Conservation (phyloP, 176 grass and related monocot species). For the Paspalum notatum region DNA sequence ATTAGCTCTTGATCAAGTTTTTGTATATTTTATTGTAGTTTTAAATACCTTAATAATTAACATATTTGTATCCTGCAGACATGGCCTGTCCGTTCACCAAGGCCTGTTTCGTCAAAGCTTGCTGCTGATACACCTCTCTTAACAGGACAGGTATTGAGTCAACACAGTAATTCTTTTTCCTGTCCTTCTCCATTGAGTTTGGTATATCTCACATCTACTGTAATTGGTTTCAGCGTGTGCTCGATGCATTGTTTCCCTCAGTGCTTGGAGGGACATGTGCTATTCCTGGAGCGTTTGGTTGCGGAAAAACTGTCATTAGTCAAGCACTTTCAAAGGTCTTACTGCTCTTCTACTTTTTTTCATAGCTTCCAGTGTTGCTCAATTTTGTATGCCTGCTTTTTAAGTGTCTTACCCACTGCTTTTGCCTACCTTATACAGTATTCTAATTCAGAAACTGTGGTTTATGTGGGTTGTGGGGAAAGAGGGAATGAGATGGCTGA, state of each 20-base stretch:
- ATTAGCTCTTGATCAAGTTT: slow-evolving; percentile 16
- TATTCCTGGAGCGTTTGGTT: slow-evolving; percentile 96
- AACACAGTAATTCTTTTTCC: background rate
- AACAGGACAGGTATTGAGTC: slow-evolving; percentile 74
- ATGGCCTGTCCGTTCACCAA: slow-evolving; percentile 88
- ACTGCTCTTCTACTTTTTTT: slow-evolving; percentile 11
- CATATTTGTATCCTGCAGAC: slow-evolving; percentile 49
- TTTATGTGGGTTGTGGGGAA: slow-evolving; percentile 92
- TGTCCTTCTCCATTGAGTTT: slow-evolving; percentile 8
- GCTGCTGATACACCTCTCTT: slow-evolving; percentile 86
- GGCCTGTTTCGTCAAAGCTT: slow-evolving; percentile 82
- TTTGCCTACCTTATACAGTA: slow-evolving; percentile 59
- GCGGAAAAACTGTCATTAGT: slow-evolving; percentile 97
- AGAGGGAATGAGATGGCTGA: slow-evolving; percentile 95
- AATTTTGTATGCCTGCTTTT: background rate
- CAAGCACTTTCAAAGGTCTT: slow-evolving; percentile 86
- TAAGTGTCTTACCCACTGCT: background rate
- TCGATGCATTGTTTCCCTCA: slow-evolving; percentile 92
- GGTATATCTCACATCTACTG: slow-evolving; percentile 34
- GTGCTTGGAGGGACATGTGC: slow-evolving; percentile 94
- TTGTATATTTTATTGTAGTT: slow-evolving; percentile 26
- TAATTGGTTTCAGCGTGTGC: slow-evolving; percentile 70
- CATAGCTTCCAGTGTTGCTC: slow-evolving; percentile 8
- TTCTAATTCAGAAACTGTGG: slow-evolving; percentile 85
- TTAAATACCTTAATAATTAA: slow-evolving; percentile 21